Evolutionary conservation across 192 early-diverging fungal genomes (phyloP).

Genomic region (Umbelopsis sp.): DNA sequence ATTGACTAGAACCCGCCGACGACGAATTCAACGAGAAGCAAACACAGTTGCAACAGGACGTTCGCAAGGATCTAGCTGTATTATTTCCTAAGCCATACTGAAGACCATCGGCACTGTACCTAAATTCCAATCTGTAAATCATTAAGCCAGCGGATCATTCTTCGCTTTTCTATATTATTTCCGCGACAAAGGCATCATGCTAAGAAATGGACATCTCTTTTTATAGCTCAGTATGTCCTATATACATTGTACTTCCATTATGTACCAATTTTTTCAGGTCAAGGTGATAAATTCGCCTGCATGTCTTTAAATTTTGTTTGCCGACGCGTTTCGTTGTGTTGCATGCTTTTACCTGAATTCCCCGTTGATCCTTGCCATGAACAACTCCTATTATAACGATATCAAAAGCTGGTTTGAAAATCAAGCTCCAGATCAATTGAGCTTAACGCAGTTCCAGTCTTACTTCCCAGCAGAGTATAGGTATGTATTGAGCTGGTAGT

Average conservation of each 20-base stretch:
- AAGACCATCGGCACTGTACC: background rate
- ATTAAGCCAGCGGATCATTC: no score
- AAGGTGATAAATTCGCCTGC: no score
- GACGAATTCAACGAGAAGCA: conserved; percentile 3
- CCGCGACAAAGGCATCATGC: no score
- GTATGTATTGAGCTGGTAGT: background rate
- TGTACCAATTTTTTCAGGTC: no score
- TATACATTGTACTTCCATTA: no score
- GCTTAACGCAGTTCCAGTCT: background rate
- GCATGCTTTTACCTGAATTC: no score
- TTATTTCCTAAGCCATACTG: background rate
- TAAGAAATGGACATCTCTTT: no score
- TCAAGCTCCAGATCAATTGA: background rate
- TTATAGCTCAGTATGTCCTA: no score
- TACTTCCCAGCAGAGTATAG: conserved; percentile 5
- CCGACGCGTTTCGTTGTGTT: no score
- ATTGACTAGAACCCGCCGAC: conserved; percentile 12
- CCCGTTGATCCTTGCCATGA: background rate
- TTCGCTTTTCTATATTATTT: no score
- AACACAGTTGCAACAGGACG: background rate
- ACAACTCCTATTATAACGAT: background rate
- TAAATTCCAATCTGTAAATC: no score
- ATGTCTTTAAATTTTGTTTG: no score
- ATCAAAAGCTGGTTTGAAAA: background rate
- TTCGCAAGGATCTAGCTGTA: conserved; percentile 8